phyloP scores from a whole-genome alignment of 352 stramenopile species.

The Phytophthora palmivora region DNA sequence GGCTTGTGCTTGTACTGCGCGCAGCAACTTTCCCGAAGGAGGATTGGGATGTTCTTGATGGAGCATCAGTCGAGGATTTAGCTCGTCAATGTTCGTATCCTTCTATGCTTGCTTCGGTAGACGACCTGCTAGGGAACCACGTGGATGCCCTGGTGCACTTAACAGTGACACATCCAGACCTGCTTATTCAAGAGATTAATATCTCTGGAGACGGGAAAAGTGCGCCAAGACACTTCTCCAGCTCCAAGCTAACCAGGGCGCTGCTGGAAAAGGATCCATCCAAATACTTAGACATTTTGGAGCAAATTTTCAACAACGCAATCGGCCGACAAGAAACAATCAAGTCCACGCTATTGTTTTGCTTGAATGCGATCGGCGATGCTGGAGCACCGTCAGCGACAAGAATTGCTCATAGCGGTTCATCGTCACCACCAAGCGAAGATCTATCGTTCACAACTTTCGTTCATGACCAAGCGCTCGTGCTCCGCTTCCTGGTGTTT shows the following conservation, averaged over 20 bases:
- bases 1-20: slow-evolving; percentile 70
- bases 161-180: slow-evolving; percentile 64
- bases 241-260: slow-evolving; percentile 57
- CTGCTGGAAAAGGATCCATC: slow-evolving; percentile 52
- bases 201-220: slow-evolving; percentile 1
- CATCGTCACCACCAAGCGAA: slow-evolving; percentile 8
- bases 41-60: slow-evolving; percentile 40
- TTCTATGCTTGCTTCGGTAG: slow-evolving; percentile 45
- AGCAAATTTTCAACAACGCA: slow-evolving; percentile 61
- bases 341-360: slow-evolving; percentile 58
- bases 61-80: slow-evolving; percentile 18
- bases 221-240: slow-evolving; percentile 24
- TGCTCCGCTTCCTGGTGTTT: slow-evolving; percentile 70
- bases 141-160: slow-evolving; percentile 59
- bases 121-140: slow-evolving; percentile 53
- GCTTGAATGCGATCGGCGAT: slow-evolving; percentile 60
- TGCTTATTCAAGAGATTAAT: slow-evolving; percentile 49
- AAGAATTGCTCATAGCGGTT: slow-evolving; percentile 42
- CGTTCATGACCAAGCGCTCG: slow-evolving; percentile 46
- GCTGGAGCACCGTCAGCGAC: slow-evolving; percentile 34
- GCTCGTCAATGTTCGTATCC: slow-evolving; percentile 40
- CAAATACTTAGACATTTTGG: slow-evolving; percentile 59
- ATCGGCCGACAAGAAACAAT: slow-evolving; percentile 64
- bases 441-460: slow-evolving; percentile 27
- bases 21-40: slow-evolving; percentile 33